Percentiles rank a stretch among this genome's conserved stretches.
These are phyloP conservation scores for Elaeis oleifera DNA, from an alignment of 202 grass and related monocot genomes.

Conservation along the genomic window DNA sequence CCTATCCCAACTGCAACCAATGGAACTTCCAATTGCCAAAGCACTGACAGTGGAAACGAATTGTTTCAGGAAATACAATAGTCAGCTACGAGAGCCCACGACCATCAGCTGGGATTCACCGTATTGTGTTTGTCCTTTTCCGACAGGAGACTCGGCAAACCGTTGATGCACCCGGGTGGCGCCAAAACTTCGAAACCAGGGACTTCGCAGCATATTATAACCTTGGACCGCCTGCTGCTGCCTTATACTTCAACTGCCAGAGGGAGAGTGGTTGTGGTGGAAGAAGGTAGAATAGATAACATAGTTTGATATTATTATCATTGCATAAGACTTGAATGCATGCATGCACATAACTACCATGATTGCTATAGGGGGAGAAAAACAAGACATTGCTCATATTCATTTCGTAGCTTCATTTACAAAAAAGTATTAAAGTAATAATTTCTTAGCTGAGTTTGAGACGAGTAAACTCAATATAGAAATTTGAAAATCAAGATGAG, in stretches of 20 bases:
- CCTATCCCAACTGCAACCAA: too few relatives aligned
- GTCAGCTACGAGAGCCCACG: constrained; percentile 77
- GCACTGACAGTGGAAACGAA: constrained; percentile 29
- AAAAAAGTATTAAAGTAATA: too few relatives aligned
- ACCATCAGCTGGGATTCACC: constrained; percentile 76
- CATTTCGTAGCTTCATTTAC: too few relatives aligned
- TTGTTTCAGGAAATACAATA: constrained; percentile 83
- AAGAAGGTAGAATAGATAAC: constrained; percentile 49
- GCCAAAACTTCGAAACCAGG: constrained; percentile 78
- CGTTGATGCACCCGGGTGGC: constrained; percentile 70
- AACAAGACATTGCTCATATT: too few relatives aligned
- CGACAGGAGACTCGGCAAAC: constrained; percentile 61
- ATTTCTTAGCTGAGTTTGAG: too few relatives aligned
- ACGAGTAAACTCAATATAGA: too few relatives aligned
- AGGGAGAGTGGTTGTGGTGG: constrained; percentile 84
- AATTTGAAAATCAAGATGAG: too few relatives aligned
- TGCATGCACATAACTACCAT: too few relatives aligned
- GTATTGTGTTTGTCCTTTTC: constrained; percentile 86
- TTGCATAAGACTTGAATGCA: too few relatives aligned
- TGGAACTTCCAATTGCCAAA: too few relatives aligned
- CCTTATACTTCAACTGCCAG: constrained; percentile 92
- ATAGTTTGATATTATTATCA: too few relatives aligned
- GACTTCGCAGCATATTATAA: constrained; percentile 84
- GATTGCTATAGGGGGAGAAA: too few relatives aligned
- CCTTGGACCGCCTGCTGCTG: constrained; percentile 62